Conservation (phyloP, 768 basidiomycete species). For the Auricularia heimuer region DNA sequence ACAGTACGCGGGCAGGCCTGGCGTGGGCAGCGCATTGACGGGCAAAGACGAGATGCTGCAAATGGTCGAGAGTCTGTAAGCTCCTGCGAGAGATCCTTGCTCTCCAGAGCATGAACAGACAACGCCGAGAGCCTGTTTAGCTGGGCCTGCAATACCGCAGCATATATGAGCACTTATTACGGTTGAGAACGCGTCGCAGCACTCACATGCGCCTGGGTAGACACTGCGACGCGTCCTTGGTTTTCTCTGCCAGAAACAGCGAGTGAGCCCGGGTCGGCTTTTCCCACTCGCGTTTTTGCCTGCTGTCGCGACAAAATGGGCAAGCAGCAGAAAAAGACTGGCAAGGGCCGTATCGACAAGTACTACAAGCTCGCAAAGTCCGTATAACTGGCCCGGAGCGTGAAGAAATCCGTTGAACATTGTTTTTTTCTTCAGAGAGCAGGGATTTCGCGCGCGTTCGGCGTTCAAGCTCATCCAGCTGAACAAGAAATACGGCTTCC, state of each 20-base stretch:
- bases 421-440: constrained; percentile 54
- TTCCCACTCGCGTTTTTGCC: too few species aligned
- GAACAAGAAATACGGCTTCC: constrained; percentile 93
- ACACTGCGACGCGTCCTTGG: background rate
- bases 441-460: constrained; percentile 98
- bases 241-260: background rate
- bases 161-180: background rate
- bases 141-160: background rate
- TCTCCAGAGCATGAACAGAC: constrained; percentile 67
- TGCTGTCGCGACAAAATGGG: constrained; percentile 35
- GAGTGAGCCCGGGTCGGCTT: too few species aligned
- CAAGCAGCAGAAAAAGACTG: constrained; percentile 88
- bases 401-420: background rate
- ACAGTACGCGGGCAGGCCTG: constrained; percentile 1
- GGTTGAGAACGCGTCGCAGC: background rate
- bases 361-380: constrained; percentile 95
- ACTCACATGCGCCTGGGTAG: background rate
- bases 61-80: constrained; percentile 13
- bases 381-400: constrained; percentile 7
- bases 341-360: constrained; percentile 91
- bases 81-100: constrained; percentile 42
- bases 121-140: background rate
- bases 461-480: constrained; percentile 98
- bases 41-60: constrained; percentile 7
- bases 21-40: constrained; percentile 17